Evolutionary conservation across 306 rosid genomes (phyloP).

Genomic region (Lathyrus aphaca): DNA sequence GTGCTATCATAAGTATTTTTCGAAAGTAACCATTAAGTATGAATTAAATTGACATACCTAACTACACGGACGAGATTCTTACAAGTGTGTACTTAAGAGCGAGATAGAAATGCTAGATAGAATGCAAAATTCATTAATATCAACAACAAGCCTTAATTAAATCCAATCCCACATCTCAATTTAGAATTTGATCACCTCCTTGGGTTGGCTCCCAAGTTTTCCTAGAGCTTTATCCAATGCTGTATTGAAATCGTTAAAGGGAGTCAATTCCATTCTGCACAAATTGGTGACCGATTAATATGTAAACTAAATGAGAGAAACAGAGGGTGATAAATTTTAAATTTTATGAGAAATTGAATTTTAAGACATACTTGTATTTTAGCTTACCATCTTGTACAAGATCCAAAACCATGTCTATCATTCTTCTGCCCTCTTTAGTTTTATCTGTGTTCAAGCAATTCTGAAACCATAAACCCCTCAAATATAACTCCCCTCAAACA

Average conservation of each 20-base stretch:
- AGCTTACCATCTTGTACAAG: constrained; percentile 71
- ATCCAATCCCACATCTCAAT: constrained; percentile 3
- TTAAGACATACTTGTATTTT: constrained; percentile 68
- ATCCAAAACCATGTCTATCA: too few relatives aligned
- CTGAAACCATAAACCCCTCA: constrained; percentile 95
- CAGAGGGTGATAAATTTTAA: neutral
- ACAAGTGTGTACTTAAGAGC: too few relatives aligned
- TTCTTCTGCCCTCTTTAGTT: constrained; percentile 65
- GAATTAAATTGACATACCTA: too few relatives aligned
- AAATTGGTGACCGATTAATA: constrained; percentile 4
- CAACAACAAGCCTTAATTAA: constrained; percentile 18
- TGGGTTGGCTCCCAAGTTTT: constrained; percentile 91
- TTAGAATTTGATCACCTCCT: constrained; percentile 83
- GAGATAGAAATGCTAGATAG: constrained; percentile 22
- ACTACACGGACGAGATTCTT: neutral
- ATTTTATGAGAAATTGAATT: neutral
- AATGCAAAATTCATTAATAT: constrained; percentile 9
- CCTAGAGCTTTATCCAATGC: constrained; percentile 88
- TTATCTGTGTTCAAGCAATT: constrained; percentile 70
- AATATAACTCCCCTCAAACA: too few relatives aligned
- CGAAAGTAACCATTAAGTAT: too few relatives aligned
- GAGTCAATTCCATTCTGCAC: constrained; percentile 84
- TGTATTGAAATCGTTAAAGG: too few relatives aligned
- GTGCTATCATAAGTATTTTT: too few relatives aligned
- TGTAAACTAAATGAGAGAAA: constrained; percentile 23